These are phyloP conservation scores for Cladosporium sp. DNA, from an alignment of 2,329 filamentous ascomycete species.

Conservation along the genomic window DNA sequence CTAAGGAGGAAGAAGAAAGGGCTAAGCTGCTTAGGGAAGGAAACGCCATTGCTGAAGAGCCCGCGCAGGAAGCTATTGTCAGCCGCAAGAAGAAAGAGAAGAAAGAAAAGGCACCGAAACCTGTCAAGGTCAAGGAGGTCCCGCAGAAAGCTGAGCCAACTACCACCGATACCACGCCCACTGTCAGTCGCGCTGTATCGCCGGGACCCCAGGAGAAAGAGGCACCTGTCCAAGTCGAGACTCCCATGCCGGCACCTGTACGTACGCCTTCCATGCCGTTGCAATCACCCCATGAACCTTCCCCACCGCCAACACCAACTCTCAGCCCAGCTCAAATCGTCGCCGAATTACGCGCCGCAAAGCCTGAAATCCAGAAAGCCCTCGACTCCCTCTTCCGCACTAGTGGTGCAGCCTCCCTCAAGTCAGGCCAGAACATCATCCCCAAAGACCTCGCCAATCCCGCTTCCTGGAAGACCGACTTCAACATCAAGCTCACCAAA, in stretches of 20 bases:
- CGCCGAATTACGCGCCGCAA: constrained; percentile 35
- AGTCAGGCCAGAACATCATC: constrained; percentile 33
- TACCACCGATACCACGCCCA: constrained; percentile 30
- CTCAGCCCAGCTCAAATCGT: constrained; percentile 38
- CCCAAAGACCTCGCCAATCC: constrained; percentile 33
- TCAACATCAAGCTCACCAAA: constrained; percentile 39
- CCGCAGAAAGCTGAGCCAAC: constrained; percentile 32
- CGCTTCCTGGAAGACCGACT: constrained; percentile 34
- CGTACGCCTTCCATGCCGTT: constrained; percentile 19
- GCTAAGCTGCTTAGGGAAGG: constrained; percentile 23
- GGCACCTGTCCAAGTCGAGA: constrained; percentile 6
- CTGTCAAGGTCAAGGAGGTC: constrained; percentile 29
- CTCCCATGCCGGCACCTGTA: constrained; percentile 22
- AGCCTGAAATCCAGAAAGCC: constrained; percentile 37
- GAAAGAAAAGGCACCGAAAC: constrained; percentile 53
- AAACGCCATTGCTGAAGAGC: constrained; percentile 49
- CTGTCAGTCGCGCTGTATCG: constrained; percentile 35
- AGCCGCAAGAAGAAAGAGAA: constrained; percentile 85
- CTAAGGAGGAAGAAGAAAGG: constrained; percentile 54
- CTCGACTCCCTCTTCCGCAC: constrained; percentile 40
- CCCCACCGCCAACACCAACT: constrained; percentile 37
- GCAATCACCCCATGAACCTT: constrained; percentile 35
- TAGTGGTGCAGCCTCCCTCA: constrained; percentile 33
- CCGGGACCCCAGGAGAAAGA: constrained; percentile 29
- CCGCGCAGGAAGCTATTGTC: constrained; percentile 68